Evolutionary conservation across 2,329 filamentous ascomycete genomes (phyloP).

Genomic region (Colletotrichum karsti): DNA sequence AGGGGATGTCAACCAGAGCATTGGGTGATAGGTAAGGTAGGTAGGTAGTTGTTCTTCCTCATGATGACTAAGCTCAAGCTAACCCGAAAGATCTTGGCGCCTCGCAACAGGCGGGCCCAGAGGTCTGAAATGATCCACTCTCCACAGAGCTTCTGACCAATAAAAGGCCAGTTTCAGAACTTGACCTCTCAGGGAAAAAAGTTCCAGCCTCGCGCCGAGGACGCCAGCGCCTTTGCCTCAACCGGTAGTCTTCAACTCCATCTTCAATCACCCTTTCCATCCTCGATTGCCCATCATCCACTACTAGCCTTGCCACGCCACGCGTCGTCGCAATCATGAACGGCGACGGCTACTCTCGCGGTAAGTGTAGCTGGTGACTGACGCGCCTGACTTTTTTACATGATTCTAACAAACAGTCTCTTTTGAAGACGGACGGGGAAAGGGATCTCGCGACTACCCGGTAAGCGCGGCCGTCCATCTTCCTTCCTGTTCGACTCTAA

Average conservation of each 20-base stretch:
- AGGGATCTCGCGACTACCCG: constrained; percentile 30
- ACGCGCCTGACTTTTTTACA: neutral
- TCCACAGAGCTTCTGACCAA: constrained; percentile 5
- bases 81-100: constrained; percentile 4
- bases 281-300: constrained; percentile 13
- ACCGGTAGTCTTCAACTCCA: constrained; percentile 18
- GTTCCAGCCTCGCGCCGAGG: constrained; percentile 29
- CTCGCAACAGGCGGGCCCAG: neutral
- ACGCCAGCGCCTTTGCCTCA: constrained; percentile 22
- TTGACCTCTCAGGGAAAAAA: constrained; percentile 28
- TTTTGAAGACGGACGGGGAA: constrained; percentile 27
- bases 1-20: no score
- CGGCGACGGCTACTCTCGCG: constrained; percentile 31
- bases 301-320: constrained; percentile 12
- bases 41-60: no score
- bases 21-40: no score
- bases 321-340: constrained; percentile 27
- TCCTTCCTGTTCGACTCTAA: neutral
- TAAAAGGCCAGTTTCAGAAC: constrained; percentile 15
- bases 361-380: constrained; percentile 9
- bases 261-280: neutral
- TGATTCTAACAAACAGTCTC: constrained; percentile 18
- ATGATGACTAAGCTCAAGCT: neutral
- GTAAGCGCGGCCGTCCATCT: constrained; percentile 3
- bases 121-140: neutral